These are phyloP conservation scores for Pseudoneurospora amorphoporcata DNA, from an alignment of 495 filamentous ascomycete species.

Conservation along the genomic window DNA sequence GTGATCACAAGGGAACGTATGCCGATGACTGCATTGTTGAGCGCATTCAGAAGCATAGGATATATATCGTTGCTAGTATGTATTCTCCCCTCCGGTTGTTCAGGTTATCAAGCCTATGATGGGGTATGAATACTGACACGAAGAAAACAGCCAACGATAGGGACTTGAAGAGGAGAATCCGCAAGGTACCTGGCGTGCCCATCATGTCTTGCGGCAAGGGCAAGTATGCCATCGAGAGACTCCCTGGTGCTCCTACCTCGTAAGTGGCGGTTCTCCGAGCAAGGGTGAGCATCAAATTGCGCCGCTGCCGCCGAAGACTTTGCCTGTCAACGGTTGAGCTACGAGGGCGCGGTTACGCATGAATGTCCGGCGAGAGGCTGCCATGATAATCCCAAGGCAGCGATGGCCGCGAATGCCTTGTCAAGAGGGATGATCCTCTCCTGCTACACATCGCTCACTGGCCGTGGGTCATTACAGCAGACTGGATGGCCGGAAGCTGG, in stretches of 20 bases:
- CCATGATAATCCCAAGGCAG: neutral
- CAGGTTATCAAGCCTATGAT: neutral
- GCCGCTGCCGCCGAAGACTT: neutral
- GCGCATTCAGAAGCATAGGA: conserved; percentile 60
- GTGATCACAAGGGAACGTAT: conserved; percentile 83
- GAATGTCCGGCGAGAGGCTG: neutral
- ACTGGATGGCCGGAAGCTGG: no score
- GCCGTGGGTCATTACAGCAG: no score
- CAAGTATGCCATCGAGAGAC: conserved; percentile 86
- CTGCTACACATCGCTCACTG: no score
- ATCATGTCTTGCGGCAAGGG: conserved; percentile 60
- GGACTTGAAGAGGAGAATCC: conserved; percentile 67
- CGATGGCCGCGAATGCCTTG: neutral
- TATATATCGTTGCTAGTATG: conserved; percentile 66
- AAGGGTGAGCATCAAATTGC: neutral
- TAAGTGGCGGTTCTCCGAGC: neutral
- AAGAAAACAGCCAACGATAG: conserved; percentile 61
- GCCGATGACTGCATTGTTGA: conserved; percentile 96
- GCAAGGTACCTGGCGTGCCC: conserved; percentile 56
- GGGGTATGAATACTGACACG: neutral
- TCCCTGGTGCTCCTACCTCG: conserved; percentile 61
- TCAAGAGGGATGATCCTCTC: no score
- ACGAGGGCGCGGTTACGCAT: neutral
- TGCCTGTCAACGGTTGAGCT: neutral
- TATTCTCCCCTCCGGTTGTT: neutral